Conservation (phyloP, 805 yeast species). For the Saturnispora bothae region DNA sequence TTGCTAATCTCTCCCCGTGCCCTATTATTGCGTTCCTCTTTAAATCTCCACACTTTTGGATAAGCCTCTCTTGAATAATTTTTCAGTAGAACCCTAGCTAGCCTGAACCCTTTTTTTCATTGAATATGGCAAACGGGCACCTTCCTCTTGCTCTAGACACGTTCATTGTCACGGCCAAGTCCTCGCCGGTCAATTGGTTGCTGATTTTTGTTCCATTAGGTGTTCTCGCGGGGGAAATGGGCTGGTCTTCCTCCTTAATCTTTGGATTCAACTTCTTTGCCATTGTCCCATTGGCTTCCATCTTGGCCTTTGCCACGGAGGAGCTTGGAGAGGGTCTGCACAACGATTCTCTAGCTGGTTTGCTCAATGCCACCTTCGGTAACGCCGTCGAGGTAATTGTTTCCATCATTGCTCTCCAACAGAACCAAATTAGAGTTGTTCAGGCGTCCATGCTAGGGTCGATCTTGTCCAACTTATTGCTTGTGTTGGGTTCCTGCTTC, state of each 20-base stretch:
- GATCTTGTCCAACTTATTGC: constrained; percentile 73
- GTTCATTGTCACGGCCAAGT: constrained; percentile 13
- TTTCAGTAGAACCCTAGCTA: too few relatives aligned
- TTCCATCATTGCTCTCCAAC: constrained; percentile 75
- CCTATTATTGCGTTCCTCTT: too few relatives aligned
- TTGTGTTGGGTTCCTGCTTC: constrained; percentile 94
- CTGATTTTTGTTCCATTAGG: constrained; percentile 87
- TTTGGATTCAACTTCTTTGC: constrained; percentile 79
- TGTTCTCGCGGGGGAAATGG: constrained; percentile 52
- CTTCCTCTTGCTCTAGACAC: too few relatives aligned
- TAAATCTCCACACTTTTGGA: too few relatives aligned
- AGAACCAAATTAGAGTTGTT: constrained; percentile 84
- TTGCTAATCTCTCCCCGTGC: too few relatives aligned
- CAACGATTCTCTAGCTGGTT: constrained; percentile 89
- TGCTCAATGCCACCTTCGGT: constrained; percentile 93
- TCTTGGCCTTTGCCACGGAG: constrained; percentile 88
- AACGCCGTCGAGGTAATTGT: constrained; percentile 97
- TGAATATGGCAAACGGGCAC: too few relatives aligned
- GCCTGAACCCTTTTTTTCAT: neutral
- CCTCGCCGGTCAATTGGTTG: constrained; percentile 58
- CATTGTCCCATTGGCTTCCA: constrained; percentile 84
- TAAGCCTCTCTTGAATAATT: too few relatives aligned
- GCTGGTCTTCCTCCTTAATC: constrained; percentile 41
- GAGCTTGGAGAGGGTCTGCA: constrained; percentile 70
- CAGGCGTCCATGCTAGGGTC: constrained; percentile 97